Conservation (phyloP, 2,329 filamentous ascomycete genomes). For the Trichothecium roseum region DNA sequence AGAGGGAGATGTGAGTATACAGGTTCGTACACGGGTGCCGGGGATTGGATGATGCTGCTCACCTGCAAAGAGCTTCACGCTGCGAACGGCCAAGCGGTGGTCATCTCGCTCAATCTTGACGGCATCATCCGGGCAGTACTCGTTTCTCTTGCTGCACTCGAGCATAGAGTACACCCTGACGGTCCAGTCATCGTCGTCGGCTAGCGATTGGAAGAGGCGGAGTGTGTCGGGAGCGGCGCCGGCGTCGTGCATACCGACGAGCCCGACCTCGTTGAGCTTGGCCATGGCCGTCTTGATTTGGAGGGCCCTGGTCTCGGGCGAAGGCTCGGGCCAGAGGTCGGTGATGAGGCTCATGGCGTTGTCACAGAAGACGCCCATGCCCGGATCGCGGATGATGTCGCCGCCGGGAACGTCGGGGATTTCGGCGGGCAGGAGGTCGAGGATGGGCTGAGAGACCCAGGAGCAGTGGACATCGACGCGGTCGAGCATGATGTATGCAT, state of each 20-base stretch:
- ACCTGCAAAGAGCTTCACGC: conserved; percentile 63
- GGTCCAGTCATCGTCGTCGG: conserved; percentile 39
- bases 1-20: conserved; percentile 4
- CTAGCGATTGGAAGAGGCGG: conserved; percentile 42
- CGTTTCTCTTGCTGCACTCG: conserved; percentile 54
- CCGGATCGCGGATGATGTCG: conserved; percentile 50
- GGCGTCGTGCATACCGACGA: conserved; percentile 61
- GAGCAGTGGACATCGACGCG: conserved; percentile 61
- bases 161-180: conserved; percentile 59
- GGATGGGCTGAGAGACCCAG: conserved; percentile 56
- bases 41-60: conserved; percentile 10
- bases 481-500: conserved; percentile 58
- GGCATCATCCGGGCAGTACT: conserved; percentile 46
- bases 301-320: conserved; percentile 36
- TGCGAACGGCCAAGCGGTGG: conserved; percentile 44
- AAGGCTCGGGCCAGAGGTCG: conserved; percentile 46
- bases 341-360: conserved; percentile 58
- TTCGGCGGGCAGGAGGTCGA: conserved; percentile 46
- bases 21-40: neutral
- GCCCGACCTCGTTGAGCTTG: conserved; percentile 51
- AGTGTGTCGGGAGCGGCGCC: conserved; percentile 47
- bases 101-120: conserved; percentile 28
- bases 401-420: conserved; percentile 49
- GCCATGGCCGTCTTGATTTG: conserved; percentile 51
- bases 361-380: conserved; percentile 61